Evolutionary conservation across 2,329 filamentous ascomycete genomes (phyloP).

Genomic region (Claviceps pazoutovae): DNA sequence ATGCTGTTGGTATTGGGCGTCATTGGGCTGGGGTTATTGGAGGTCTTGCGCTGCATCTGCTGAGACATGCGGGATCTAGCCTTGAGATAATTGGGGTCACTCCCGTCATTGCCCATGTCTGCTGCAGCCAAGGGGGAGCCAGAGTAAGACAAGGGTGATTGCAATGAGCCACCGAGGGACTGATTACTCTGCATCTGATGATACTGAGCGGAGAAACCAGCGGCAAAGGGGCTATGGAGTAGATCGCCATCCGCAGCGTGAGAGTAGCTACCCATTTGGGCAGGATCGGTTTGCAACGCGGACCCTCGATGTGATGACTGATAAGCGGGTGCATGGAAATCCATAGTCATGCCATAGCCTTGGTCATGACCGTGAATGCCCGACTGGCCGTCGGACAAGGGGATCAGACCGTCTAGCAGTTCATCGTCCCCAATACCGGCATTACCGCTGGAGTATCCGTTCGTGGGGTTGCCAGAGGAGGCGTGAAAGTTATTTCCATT

Average conservation of each 20-base stretch:
- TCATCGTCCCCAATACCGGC: slow-evolving; percentile 81
- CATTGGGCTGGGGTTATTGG: slow-evolving; percentile 64
- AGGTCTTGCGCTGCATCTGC: slow-evolving; percentile 57
- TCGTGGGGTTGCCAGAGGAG: slow-evolving; percentile 43
- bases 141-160: slow-evolving; percentile 26
- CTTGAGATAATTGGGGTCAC: slow-evolving; percentile 45
- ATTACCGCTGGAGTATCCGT: slow-evolving; percentile 63
- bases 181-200: slow-evolving; percentile 50
- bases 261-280: slow-evolving; percentile 68
- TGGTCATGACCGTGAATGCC: slow-evolving; percentile 39
- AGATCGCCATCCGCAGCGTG: slow-evolving; percentile 85
- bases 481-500: slow-evolving; percentile 39
- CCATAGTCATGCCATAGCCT: slow-evolving; percentile 46
- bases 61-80: slow-evolving; percentile 47
- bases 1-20: slow-evolving; percentile 76
- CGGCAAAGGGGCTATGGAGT: slow-evolving; percentile 78
- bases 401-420: slow-evolving; percentile 58
- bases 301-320: slow-evolving; percentile 39
- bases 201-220: slow-evolving; percentile 70
- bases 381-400: slow-evolving; percentile 37
- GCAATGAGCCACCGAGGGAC: slow-evolving; percentile 37
- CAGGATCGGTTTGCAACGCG: slow-evolving; percentile 48
- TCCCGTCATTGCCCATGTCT: slow-evolving; percentile 34
- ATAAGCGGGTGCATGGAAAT: slow-evolving; percentile 40
- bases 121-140: slow-evolving; percentile 26